Evolutionary conservation across 371 early-diverging fungal species (phyloP).

Genomic region (Cokeromyces recurvatus): DNA sequence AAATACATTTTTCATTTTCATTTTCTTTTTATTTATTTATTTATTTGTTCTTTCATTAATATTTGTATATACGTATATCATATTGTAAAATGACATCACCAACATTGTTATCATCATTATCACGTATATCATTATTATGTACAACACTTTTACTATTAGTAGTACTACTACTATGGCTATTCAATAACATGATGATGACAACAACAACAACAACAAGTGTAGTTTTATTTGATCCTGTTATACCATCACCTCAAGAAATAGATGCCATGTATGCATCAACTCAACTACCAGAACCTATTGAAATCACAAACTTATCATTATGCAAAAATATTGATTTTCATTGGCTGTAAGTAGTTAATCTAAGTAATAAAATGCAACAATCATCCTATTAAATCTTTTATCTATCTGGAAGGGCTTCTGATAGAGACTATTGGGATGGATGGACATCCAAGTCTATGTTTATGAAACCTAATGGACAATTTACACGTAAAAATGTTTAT

Average conservation of each 20-base stretch:
- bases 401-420: too few relatives aligned
- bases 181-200: too few relatives aligned
- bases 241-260: background rate
- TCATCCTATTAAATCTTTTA: too few relatives aligned
- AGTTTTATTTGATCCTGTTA: slow-evolving; percentile 5
- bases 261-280: background rate
- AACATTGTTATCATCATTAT: too few relatives aligned
- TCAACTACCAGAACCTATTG: slow-evolving; percentile 2
- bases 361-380: background rate
- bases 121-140: too few relatives aligned
- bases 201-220: background rate
- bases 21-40: background rate
- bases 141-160: too few relatives aligned
- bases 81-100: too few relatives aligned
- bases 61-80: too few relatives aligned
- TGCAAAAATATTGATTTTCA: slow-evolving; percentile 22
- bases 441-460: slow-evolving; percentile 25
- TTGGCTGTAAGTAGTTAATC: slow-evolving; percentile 25
- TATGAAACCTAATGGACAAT: slow-evolving; percentile 19
- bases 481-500: slow-evolving; percentile 14
- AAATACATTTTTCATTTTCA: background rate
- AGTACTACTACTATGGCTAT: too few relatives aligned
- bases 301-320: background rate
- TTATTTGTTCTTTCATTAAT: too few relatives aligned
- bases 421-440: slow-evolving; percentile 28